Conservation (phyloP, 208 protist species). For the Trypanosoma platydactyli region DNA sequence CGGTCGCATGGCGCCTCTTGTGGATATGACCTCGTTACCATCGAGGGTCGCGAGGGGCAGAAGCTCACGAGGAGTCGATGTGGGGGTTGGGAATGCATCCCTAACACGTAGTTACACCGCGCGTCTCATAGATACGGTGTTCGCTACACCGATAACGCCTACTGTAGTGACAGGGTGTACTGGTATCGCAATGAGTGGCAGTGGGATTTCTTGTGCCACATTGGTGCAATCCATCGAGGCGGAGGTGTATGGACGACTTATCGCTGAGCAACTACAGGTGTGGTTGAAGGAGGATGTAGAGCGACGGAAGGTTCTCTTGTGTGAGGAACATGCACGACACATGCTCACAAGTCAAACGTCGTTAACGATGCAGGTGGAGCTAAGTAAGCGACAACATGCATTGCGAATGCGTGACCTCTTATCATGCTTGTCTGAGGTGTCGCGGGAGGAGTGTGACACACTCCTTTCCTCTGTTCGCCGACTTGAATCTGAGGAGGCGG, state of each 20-base stretch:
- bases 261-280: constrained; percentile 8
- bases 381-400: background rate
- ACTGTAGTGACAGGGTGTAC: background rate
- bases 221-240: constrained; percentile 4
- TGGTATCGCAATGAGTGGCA: background rate
- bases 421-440: background rate
- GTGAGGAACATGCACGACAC: constrained; percentile 13
- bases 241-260: constrained; percentile 11
- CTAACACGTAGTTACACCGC: background rate
- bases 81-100: background rate
- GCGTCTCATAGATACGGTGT: background rate
- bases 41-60: background rate
- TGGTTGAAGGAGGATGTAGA: constrained; percentile 10
- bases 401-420: background rate
- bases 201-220: background rate
- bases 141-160: background rate
- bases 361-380: background rate
- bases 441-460: constrained; percentile 5
- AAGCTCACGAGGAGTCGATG: background rate
- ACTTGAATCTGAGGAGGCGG: constrained; percentile 8
- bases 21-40: background rate
- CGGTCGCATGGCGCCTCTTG: too few species aligned
- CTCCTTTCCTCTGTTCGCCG: background rate
- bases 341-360: background rate
- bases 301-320: background rate